These are phyloP conservation scores for Fusarium anthophilum DNA, from an alignment of 2,329 filamentous ascomycete genomes.

Conservation along the genomic window DNA sequence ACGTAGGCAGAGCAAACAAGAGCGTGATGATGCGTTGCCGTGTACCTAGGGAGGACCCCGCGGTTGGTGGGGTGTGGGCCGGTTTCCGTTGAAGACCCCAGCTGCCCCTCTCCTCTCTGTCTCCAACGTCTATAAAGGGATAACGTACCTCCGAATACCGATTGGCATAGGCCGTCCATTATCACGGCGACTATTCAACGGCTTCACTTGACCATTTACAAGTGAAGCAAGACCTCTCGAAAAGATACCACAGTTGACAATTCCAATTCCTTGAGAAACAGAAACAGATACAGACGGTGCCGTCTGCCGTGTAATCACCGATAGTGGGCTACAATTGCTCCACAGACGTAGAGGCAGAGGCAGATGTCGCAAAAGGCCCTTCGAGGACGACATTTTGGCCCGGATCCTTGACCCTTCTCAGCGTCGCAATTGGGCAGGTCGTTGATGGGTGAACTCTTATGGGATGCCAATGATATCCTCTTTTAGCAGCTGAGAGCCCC, in stretches of 20 bases:
- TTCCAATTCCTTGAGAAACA: constrained; percentile 2
- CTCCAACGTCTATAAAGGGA: not conserved
- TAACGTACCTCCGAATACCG: constrained; percentile 43
- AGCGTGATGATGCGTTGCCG: constrained; percentile 31
- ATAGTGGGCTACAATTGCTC: constrained; percentile 36
- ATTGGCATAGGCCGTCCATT: constrained; percentile 30
- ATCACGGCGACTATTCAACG: constrained; percentile 29
- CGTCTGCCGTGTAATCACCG: constrained; percentile 32
- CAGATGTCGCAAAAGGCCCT: constrained; percentile 44
- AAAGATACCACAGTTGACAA: not conserved
- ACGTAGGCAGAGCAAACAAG: constrained; percentile 1
- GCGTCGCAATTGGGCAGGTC: constrained; percentile 42
- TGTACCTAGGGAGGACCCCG: constrained; percentile 16
- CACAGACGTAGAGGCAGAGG: constrained; percentile 38
- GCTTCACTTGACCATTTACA: constrained; percentile 11
- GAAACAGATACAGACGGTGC: constrained; percentile 1
- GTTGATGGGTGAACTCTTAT: constrained; percentile 18
- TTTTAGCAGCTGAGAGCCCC: constrained; percentile 28
- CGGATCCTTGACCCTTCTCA: constrained; percentile 26
- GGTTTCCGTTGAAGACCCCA: not conserved
- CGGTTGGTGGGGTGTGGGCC: constrained; percentile 29
- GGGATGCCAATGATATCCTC: constrained; percentile 19
- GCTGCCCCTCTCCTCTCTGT: not conserved
- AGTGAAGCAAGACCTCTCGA: constrained; percentile 23
- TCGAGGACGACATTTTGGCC: constrained; percentile 41